Percentiles rank a stretch among this genome's conserved stretches.
Evolutionary conservation across 129 eudicot species (phyloP).

Genomic region (Chrysanthemum seticuspe): DNA sequence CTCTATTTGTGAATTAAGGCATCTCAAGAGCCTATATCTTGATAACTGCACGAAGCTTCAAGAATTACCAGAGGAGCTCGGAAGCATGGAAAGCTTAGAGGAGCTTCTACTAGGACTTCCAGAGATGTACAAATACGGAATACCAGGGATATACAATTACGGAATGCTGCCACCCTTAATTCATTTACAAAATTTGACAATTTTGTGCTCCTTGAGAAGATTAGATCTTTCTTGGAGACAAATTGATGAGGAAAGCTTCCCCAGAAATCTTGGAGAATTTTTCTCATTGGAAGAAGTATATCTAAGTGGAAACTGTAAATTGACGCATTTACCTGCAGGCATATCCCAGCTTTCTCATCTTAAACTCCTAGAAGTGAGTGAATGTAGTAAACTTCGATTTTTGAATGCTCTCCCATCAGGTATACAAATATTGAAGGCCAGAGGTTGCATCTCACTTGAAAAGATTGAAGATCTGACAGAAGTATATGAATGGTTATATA

Average conservation of each 20-base stretch:
- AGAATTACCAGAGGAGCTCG: slow-evolving; percentile 5
- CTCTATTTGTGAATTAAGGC: slow-evolving; percentile 14
- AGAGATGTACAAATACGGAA: background rate
- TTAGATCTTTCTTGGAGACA: slow-evolving; percentile 9
- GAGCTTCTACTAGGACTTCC: slow-evolving; percentile 13
- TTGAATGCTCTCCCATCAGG: background rate
- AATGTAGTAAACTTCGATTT: background rate
- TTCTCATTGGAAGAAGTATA: background rate
- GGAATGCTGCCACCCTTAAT: background rate
- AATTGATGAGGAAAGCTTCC: slow-evolving; percentile 2
- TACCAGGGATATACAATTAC: background rate
- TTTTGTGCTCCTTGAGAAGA: background rate
- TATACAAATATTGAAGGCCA: slow-evolving; percentile 8
- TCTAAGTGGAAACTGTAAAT: slow-evolving; percentile 5
- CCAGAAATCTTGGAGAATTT: background rate
- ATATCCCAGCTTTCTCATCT: slow-evolving; percentile 1
- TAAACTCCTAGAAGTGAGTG: background rate
- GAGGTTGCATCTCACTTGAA: background rate
- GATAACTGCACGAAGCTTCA: background rate
- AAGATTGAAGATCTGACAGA: background rate
- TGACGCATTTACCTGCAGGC: slow-evolving; percentile 4
- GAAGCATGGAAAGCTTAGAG: slow-evolving; percentile 10
- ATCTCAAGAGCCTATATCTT: slow-evolving; percentile 12
- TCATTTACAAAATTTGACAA: background rate
- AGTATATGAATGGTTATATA: background rate